Conservation (phyloP, 2,329 filamentous ascomycete species). For the Diaporthe sp. region DNA sequence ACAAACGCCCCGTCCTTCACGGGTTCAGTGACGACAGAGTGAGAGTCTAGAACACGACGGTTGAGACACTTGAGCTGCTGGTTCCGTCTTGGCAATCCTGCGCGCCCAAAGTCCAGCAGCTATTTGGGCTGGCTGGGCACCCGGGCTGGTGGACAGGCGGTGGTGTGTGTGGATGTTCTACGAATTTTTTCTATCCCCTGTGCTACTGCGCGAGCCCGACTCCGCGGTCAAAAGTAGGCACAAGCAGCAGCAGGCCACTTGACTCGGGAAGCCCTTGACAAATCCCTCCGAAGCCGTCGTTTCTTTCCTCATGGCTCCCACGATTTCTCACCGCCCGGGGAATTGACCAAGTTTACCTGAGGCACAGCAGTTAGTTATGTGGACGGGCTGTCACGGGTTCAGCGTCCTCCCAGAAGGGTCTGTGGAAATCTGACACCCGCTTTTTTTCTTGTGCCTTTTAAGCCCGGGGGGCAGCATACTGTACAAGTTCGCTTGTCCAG, state of each 20-base stretch:
- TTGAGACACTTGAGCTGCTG: conserved; percentile 30
- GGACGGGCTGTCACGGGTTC: neutral
- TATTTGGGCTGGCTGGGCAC: neutral
- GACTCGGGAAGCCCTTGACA: neutral
- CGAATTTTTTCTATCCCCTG: neutral
- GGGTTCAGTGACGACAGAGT: conserved; percentile 9
- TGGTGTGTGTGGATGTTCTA: conserved; percentile 1
- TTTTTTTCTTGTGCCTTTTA: neutral
- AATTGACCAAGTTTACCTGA: conserved; percentile 1
- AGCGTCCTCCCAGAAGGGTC: conserved; percentile 9
- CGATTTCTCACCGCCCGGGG: conserved; percentile 4
- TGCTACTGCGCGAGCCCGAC: neutral
- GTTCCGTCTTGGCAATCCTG: conserved; percentile 30
- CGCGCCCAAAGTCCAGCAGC: neutral
- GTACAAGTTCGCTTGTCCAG: neutral
- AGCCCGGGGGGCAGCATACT: neutral
- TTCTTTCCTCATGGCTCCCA: neutral
- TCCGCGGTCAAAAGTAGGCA: neutral
- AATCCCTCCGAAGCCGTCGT: neutral
- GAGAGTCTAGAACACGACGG: conserved; percentile 25
- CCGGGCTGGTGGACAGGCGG: neutral
- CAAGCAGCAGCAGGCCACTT: neutral
- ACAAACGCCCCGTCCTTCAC: conserved; percentile 5
- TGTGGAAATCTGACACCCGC: conserved; percentile 9
- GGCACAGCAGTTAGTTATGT: neutral